phyloP scores from a whole-genome alignment of 129 eudicot genomes.

The Centrapalus pauciflorus region DNA sequence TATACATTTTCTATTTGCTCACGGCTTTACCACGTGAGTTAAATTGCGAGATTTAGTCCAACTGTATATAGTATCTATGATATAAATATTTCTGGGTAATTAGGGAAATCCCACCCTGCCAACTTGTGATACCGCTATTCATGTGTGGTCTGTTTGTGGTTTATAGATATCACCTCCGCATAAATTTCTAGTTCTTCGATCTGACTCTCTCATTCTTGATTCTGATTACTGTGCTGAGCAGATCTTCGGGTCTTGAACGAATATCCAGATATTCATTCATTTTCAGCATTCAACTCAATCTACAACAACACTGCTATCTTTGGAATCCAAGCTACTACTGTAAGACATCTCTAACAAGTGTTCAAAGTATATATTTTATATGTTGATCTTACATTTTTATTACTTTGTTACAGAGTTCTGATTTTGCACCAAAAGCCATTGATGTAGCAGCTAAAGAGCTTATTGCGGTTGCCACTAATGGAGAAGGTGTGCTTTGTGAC shows the following conservation, averaged over 20 bases:
- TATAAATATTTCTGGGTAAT: no score
- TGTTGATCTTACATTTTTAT: background rate
- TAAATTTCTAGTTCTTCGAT: background rate
- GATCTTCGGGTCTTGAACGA: slow-evolving; percentile 77
- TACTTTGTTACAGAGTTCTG: slow-evolving; percentile 42
- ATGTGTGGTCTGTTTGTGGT: background rate
- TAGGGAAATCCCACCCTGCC: no score
- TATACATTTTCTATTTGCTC: no score
- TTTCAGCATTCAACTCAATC: slow-evolving; percentile 71
- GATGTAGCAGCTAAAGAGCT: slow-evolving; percentile 70
- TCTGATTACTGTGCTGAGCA: slow-evolving; percentile 25
- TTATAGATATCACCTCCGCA: background rate
- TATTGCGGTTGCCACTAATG: slow-evolving; percentile 47
- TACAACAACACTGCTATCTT: slow-evolving; percentile 66
- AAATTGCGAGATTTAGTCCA: no score
- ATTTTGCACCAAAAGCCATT: slow-evolving; percentile 63
- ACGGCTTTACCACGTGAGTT: no score
- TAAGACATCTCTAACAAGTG: slow-evolving; percentile 31
- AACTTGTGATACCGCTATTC: background rate
- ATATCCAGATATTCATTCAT: slow-evolving; percentile 62
- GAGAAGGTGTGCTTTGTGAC: slow-evolving; percentile 47
- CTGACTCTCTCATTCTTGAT: slow-evolving; percentile 1
- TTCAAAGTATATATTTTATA: background rate
- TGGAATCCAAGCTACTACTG: slow-evolving; percentile 86
- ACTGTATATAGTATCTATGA: no score